Conservation (phyloP, 75 land plant species). For the Selaginella tamariscina region DNA sequence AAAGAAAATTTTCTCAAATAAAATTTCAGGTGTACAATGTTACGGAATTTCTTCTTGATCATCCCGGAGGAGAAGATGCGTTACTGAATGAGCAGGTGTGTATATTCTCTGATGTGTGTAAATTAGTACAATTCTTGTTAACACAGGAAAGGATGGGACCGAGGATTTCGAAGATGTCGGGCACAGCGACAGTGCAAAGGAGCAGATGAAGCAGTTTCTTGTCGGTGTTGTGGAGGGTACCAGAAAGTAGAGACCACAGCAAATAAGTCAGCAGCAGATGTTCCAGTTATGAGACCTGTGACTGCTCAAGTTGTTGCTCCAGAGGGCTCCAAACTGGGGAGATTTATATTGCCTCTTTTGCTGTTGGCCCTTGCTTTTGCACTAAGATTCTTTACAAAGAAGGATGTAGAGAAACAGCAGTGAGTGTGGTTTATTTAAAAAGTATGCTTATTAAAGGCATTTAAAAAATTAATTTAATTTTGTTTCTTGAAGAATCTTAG, state of each 20-base stretch:
- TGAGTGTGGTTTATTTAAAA: too few species aligned
- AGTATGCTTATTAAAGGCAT: too few species aligned
- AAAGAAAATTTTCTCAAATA: too few species aligned
- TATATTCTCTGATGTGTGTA: too few species aligned
- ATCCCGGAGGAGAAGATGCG: conserved; percentile 81
- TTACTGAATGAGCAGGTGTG: conserved; percentile 58
- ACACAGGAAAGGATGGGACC: conserved; percentile 30
- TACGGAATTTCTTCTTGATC: conserved; percentile 62
- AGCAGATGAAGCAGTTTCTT: conserved; percentile 38
- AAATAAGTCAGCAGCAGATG: too few species aligned
- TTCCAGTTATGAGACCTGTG: background rate
- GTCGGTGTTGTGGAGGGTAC: conserved; percentile 26
- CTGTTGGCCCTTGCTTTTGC: background rate
- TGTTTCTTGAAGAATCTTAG: too few species aligned
- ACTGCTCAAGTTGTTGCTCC: background rate
- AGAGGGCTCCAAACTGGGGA: background rate
- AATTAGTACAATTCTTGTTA: too few species aligned
- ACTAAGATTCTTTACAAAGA: background rate
- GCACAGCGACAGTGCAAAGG: conserved; percentile 32
- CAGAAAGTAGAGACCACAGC: too few species aligned
- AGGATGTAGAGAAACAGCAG: too few species aligned
- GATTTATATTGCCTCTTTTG: background rate
- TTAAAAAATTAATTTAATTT: too few species aligned
- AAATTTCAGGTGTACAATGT: conserved; percentile 72
- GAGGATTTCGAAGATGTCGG: conserved; percentile 41